Evolutionary conservation across 148 eudicot genomes (phyloP).

Genomic region (Limonium bicolor): DNA sequence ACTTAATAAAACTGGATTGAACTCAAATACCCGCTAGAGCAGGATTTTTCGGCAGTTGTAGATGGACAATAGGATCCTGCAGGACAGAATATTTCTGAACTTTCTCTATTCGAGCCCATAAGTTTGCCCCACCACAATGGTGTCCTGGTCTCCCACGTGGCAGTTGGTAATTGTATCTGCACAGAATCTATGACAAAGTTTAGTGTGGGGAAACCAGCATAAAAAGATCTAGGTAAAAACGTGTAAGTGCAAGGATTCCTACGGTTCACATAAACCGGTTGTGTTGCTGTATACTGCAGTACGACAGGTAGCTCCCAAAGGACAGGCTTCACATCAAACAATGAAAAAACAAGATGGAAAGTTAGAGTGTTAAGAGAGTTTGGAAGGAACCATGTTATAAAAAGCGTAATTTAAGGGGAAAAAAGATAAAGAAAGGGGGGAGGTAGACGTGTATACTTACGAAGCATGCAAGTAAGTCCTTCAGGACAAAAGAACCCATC

Average conservation of each 20-base stretch:
- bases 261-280: conserved; percentile 79
- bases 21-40: conserved; percentile 60
- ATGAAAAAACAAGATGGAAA: no score
- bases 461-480: conserved; percentile 44
- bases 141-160: conserved; percentile 50
- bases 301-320: conserved; percentile 84
- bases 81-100: conserved; percentile 59
- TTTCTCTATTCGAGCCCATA: conserved; percentile 61
- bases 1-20: background rate
- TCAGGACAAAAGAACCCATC: conserved; percentile 39
- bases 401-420: background rate
- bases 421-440: background rate
- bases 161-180: conserved; percentile 63
- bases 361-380: background rate
- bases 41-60: conserved; percentile 24
- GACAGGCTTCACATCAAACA: conserved; percentile 98
- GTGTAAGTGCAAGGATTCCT: conserved; percentile 16
- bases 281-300: conserved; percentile 30
- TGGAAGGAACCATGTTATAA: background rate
- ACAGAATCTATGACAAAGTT: conserved; percentile 3
- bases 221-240: background rate
- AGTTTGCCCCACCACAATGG: conserved; percentile 87
- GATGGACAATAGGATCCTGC: conserved; percentile 85
- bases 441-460: conserved; percentile 15
- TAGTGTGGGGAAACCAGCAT: background rate